Conservation (phyloP, 1,284 basidiomycete genomes). For the Boletus subluridellus region DNA sequence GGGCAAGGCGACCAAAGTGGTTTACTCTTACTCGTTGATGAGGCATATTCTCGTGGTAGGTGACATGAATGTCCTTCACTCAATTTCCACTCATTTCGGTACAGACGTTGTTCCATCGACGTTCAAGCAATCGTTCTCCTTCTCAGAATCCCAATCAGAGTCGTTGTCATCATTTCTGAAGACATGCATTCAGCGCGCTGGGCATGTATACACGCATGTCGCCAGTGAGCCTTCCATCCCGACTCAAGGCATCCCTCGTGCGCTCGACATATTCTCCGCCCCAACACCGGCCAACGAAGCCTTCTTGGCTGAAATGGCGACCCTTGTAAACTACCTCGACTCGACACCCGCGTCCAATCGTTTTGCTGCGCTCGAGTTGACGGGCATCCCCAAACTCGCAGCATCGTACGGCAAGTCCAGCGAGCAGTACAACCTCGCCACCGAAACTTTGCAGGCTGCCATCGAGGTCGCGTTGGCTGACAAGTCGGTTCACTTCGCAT, state of each 20-base stretch:
- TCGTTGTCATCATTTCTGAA: constrained; percentile 46
- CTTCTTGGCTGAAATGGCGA: constrained; percentile 43
- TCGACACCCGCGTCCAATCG: constrained; percentile 34
- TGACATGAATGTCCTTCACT: background rate
- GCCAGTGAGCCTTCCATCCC: constrained; percentile 34
- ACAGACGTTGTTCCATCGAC: constrained; percentile 51
- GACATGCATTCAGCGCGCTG: constrained; percentile 56
- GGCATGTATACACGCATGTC: constrained; percentile 54
- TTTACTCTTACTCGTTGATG: constrained; percentile 55
- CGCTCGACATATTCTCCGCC: constrained; percentile 43
- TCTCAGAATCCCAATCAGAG: constrained; percentile 21
- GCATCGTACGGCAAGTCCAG: constrained; percentile 47
- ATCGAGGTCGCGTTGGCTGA: constrained; percentile 43
- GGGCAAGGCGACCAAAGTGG: constrained; percentile 51
- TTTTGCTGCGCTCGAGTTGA: constrained; percentile 63
- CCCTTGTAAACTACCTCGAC: constrained; percentile 51
- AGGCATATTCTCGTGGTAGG: constrained; percentile 57
- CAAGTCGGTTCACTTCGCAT: constrained; percentile 45
- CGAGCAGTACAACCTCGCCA: constrained; percentile 51
- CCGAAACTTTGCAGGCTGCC: constrained; percentile 42
- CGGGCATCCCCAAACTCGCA: constrained; percentile 48
- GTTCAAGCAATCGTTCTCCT: constrained; percentile 45
- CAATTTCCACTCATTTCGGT: constrained; percentile 1
- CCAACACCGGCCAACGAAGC: constrained; percentile 38
- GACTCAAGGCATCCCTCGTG: constrained; percentile 31